Evolutionary conservation across 2,329 filamentous ascomycete genomes (phyloP).

Genomic region (Penicillium freii): DNA sequence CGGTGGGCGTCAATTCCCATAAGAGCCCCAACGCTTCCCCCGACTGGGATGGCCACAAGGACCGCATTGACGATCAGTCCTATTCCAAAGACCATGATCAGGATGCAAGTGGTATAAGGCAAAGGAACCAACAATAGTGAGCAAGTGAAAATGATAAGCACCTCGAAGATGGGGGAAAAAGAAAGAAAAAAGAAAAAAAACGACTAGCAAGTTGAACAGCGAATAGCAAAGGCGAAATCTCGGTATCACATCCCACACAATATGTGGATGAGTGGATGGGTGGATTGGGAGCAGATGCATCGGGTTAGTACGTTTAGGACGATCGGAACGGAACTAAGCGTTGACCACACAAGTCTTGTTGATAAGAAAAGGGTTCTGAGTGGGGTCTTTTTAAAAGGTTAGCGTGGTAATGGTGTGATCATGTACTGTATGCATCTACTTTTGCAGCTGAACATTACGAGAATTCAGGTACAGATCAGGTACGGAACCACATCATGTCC

Average conservation of each 20-base stretch:
- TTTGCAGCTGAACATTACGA: not conserved
- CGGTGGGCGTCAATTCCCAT: conserved; percentile 51
- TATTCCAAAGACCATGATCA: conserved; percentile 26
- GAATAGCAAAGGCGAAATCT: conserved; percentile 4
- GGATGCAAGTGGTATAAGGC: not conserved
- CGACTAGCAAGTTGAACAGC: not conserved
- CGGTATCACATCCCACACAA: not conserved
- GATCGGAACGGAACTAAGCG: not conserved
- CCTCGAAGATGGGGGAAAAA: not conserved
- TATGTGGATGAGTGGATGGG: not conserved
- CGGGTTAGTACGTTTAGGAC: not conserved
- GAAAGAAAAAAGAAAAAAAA: not conserved
- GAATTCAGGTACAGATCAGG: not conserved
- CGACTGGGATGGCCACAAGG: conserved; percentile 52
- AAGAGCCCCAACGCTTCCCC: conserved; percentile 51
- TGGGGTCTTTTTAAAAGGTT: not conserved
- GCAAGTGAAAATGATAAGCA: not conserved
- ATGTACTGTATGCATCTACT: not conserved
- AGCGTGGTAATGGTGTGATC: conserved; percentile 2
- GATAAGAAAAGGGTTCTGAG: not conserved
- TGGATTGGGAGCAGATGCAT: not conserved
- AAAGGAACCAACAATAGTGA: conserved; percentile 14
- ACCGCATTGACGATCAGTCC: conserved; percentile 51
- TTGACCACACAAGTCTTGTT: not conserved
- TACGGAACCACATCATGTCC: not conserved